A percentile compares a stretch with the other conserved stretches of the same genome.
Evolutionary conservation across 2,329 filamentous ascomycete genomes (phyloP).

Genomic region (Stemphylium lycopersici): DNA sequence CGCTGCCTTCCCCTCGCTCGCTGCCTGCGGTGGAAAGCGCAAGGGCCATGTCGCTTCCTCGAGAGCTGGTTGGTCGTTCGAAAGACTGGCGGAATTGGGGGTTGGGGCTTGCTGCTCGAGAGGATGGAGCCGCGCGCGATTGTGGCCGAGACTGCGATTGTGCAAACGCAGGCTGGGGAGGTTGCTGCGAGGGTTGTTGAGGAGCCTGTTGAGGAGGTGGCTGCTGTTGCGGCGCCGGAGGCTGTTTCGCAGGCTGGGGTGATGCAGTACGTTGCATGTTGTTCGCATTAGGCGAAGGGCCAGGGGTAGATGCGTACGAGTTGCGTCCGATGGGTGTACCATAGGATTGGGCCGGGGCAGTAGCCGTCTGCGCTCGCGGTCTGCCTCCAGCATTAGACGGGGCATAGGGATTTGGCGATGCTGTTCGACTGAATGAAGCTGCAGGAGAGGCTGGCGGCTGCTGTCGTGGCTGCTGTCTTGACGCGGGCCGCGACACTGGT

Average conservation of each 20-base stretch:
- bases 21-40: conserved; percentile 51
- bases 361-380: conserved; percentile 48
- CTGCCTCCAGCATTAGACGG: conserved; percentile 38
- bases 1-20: conserved; percentile 47
- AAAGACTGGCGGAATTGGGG: conserved; percentile 58
- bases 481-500: conserved; percentile 4
- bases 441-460: conserved; percentile 14
- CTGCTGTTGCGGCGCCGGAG: not conserved
- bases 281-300: conserved; percentile 47
- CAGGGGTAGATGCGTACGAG: conserved; percentile 48
- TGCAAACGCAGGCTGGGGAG: conserved; percentile 47
- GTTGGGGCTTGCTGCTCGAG: conserved; percentile 59
- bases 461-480: conserved; percentile 10
- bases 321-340: conserved; percentile 39
- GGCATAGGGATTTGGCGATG: conserved; percentile 69
- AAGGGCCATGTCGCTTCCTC: conserved; percentile 52
- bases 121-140: conserved; percentile 41
- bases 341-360: conserved; percentile 43
- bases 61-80: conserved; percentile 56
- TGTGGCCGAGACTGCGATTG: conserved; percentile 33
- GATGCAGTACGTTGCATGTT: conserved; percentile 50
- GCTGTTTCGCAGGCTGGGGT: conserved; percentile 34
- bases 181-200: conserved; percentile 29
- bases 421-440: conserved; percentile 23
- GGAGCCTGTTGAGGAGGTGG: conserved; percentile 42